Percentiles rank a stretch among this genome's conserved stretches.
These are phyloP conservation scores for Calonectria naviculata DNA, from an alignment of 2,329 filamentous ascomycete species.

Conservation along the genomic window DNA sequence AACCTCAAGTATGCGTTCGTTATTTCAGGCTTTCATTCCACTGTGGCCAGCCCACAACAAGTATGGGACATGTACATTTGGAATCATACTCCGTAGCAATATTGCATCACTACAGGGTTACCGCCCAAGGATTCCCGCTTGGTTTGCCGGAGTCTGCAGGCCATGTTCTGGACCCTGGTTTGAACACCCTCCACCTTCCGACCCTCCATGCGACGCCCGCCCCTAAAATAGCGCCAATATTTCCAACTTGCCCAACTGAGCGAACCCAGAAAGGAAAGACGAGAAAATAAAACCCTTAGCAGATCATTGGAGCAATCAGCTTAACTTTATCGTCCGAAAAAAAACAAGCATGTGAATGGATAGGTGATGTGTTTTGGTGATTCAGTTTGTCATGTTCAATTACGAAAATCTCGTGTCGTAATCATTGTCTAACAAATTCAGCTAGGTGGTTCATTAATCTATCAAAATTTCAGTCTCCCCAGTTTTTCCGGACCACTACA, in stretches of 20 bases:
- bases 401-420: neutral
- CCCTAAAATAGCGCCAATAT: neutral
- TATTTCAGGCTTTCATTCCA: neutral
- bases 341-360: neutral
- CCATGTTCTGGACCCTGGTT: neutral
- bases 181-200: neutral
- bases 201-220: neutral
- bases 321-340: too few relatives aligned
- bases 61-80: neutral
- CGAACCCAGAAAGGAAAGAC: neutral
- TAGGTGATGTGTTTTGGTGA: neutral
- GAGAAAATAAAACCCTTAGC: neutral
- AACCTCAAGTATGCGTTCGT: too few relatives aligned
- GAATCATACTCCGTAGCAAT: neutral
- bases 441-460: neutral
- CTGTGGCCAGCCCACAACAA: neutral
- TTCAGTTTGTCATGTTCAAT: neutral
- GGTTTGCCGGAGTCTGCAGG: neutral
- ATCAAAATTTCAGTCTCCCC: neutral
- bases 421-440: neutral
- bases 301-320: neutral
- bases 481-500: too few relatives aligned
- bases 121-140: neutral
- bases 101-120: neutral
- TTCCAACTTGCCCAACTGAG: neutral